Evolutionary conservation across 164 flowering plant species (phyloP).

Genomic region (Vitis rupestris): DNA sequence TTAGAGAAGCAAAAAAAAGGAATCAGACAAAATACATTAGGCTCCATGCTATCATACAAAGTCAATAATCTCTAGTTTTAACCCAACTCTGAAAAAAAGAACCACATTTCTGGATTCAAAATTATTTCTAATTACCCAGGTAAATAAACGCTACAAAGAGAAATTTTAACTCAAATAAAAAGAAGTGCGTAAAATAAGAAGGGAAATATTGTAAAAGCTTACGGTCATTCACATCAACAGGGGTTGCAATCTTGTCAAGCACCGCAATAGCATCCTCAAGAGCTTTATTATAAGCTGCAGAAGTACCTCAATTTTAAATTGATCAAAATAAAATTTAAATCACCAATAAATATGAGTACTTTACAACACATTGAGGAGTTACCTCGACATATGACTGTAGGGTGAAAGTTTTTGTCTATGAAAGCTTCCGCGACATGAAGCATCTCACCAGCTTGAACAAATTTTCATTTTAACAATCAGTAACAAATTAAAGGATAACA

Average conservation of each 20-base stretch:
- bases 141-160: too few species aligned
- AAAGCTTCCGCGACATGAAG: conserved; percentile 96
- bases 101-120: too few species aligned
- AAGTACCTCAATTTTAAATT: background rate
- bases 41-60: too few species aligned
- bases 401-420: conserved; percentile 81
- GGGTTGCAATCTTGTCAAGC: conserved; percentile 83
- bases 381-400: conserved; percentile 95
- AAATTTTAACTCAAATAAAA: too few species aligned
- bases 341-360: background rate
- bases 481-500: background rate
- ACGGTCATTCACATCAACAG: conserved; percentile 82
- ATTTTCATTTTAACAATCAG: background rate
- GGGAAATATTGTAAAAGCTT: conserved; percentile 26
- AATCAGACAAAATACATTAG: too few species aligned
- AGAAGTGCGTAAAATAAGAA: background rate
- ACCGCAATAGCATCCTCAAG: conserved; percentile 91
- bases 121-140: too few species aligned
- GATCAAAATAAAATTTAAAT: background rate
- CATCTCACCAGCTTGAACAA: conserved; percentile 89
- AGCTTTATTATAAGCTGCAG: conserved; percentile 80
- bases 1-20: too few species aligned
- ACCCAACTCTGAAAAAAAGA: too few species aligned
- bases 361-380: background rate
- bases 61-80: too few species aligned